These are phyloP conservation scores for Conringia planisiliqua DNA, from an alignment of 345 rosid genomes.

Conservation along the genomic window DNA sequence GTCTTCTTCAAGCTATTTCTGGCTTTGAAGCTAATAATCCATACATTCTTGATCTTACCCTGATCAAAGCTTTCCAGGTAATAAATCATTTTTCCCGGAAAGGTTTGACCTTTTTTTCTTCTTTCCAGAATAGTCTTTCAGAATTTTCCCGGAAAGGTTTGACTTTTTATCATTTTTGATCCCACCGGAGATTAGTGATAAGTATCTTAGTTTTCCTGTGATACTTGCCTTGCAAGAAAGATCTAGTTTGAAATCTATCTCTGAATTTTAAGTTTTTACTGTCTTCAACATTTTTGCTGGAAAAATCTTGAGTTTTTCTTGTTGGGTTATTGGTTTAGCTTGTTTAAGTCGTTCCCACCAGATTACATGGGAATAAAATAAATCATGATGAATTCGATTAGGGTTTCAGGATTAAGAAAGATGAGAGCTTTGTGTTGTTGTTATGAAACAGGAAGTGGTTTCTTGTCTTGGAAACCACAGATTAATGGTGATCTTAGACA, in stretches of 20 bases:
- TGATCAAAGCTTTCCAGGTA: slow-evolving; percentile 74
- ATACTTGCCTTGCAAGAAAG: not conserved
- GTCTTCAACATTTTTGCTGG: not conserved
- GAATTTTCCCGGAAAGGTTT: not conserved
- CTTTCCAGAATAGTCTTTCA: not conserved
- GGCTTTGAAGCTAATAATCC: slow-evolving; percentile 73
- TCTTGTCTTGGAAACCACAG: slow-evolving; percentile 53
- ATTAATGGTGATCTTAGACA: slow-evolving; percentile 82
- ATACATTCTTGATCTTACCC: slow-evolving; percentile 62
- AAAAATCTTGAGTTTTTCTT: not conserved
- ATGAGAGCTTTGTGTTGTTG: not conserved
- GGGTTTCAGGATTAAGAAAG: not conserved
- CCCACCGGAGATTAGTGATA: not conserved
- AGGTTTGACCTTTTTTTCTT: not conserved
- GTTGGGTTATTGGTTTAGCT: not conserved
- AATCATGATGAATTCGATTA: not conserved
- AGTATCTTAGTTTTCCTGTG: not conserved
- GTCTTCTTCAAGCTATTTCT: slow-evolving; percentile 56
- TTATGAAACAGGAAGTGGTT: slow-evolving; percentile 60
- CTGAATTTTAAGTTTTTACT: not conserved
- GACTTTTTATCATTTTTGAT: not conserved
- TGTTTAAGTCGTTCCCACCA: not conserved
- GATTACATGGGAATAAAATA: not conserved
- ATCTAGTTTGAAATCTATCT: not conserved
- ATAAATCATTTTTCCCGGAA: not conserved